A percentile compares a stretch with the other conserved stretches of the same genome.
Conservation (phyloP, 768 basidiomycete genomes). For the Russula lepida region DNA sequence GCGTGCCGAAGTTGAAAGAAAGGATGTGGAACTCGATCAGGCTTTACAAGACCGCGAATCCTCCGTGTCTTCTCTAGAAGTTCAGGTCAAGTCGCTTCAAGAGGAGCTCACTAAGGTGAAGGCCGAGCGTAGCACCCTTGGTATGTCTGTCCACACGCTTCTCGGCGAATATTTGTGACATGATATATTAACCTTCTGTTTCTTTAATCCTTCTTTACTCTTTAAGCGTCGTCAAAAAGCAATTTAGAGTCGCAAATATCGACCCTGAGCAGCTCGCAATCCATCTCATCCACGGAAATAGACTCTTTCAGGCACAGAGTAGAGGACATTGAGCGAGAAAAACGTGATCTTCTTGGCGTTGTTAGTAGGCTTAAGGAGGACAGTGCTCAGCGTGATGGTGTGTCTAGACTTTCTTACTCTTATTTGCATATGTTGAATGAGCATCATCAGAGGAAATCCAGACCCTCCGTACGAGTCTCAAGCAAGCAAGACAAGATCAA, state of each 20-base stretch:
- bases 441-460: conserved; percentile 55
- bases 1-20: conserved; percentile 57
- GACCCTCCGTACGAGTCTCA: conserved; percentile 56
- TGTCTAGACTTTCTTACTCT: conserved; percentile 21
- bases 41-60: conserved; percentile 71
- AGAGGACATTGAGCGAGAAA: conserved; percentile 80
- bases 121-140: conserved; percentile 56
- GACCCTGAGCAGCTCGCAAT: conserved; percentile 47
- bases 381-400: conserved; percentile 65
- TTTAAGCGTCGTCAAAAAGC: conserved; percentile 41
- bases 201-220: not conserved
- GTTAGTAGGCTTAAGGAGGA: conserved; percentile 80
- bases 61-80: conserved; percentile 48
- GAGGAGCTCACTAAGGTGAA: conserved; percentile 49
- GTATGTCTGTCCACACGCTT: conserved; percentile 33
- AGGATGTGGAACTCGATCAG: conserved; percentile 80
- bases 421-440: not conserved
- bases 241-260: conserved; percentile 49
- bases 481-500: conserved; percentile 68
- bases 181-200: conserved; percentile 21
- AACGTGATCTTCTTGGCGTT: conserved; percentile 78
- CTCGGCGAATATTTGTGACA: not conserved
- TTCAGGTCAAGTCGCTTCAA: conserved; percentile 41
- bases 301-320: conserved; percentile 50
- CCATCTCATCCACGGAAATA: conserved; percentile 53